Evolutionary conservation across 169 alveolate genomes (phyloP).

Genomic region (Plasmodium chabaudi): DNA sequence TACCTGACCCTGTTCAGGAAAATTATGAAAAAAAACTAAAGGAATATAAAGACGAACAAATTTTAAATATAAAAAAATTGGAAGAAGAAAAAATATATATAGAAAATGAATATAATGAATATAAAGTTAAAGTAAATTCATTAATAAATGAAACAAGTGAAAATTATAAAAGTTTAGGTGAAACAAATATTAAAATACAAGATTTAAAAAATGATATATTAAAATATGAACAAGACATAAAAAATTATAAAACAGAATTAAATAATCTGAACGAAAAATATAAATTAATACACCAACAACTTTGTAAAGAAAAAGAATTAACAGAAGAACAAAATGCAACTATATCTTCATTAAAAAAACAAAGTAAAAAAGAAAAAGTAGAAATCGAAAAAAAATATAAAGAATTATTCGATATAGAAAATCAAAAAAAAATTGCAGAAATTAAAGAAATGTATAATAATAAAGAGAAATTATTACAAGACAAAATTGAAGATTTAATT

Average conservation of each 20-base stretch:
- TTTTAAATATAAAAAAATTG: conserved; percentile 12
- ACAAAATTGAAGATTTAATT: conserved; percentile 24
- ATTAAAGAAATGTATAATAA: conserved; percentile 22
- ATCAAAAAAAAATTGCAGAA: conserved; percentile 36
- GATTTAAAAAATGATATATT: conserved; percentile 20
- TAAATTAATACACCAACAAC: conserved; percentile 25
- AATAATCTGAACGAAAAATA: conserved; percentile 24
- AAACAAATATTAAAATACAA: conserved; percentile 20
- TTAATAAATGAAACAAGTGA: conserved; percentile 44
- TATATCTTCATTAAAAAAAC: conserved; percentile 25
- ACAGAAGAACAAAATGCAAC: conserved; percentile 22
- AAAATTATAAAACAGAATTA: conserved; percentile 34
- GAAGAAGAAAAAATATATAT: conserved; percentile 29
- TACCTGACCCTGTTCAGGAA: conserved; percentile 20
- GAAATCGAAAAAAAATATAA: conserved; percentile 43
- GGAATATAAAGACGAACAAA: conserved; percentile 10
- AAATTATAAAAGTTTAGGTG: conserved; percentile 41
- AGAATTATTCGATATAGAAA: conserved; percentile 49
- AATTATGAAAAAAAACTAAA: conserved; percentile 7
- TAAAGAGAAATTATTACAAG: conserved; percentile 46
- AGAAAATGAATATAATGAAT: conserved; percentile 36
- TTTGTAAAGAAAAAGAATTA: conserved; percentile 46
- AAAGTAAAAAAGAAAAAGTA: conserved; percentile 36
- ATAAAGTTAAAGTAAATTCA: conserved; percentile 31
- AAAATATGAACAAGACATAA: conserved; percentile 48